Evolutionary conservation across 495 filamentous ascomycete species (phyloP), one percentile per base, ranked within the genome.

Genomic region (Lentithecium fluviatile): DNA sequence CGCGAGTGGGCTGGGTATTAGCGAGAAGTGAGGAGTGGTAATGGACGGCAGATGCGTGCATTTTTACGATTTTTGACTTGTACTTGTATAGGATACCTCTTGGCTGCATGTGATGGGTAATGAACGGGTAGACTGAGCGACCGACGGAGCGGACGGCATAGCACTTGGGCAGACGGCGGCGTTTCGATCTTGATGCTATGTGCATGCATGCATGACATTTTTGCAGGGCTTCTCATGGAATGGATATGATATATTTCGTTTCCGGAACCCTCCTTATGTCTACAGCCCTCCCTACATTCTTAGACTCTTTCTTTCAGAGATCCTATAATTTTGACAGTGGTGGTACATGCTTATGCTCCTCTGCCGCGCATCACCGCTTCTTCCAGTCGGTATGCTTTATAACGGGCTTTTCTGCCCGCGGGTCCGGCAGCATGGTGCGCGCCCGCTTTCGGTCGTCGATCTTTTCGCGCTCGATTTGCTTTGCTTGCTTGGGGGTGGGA

Each of bases 81-180:
- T 62, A 62, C 37, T 62, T 32, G 23, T 62, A 56, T 62, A 62
- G 59, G 46, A 45, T 48, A 47, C 37, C 45, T 26, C 40, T 56
- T 64, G 24, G 46, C 25, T 52, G 45, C 53, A 51, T 50, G 38
- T 52, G 15, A 23, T 23, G 15, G 49, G 24, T n/a, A 15, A 36
- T 29, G 48, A n/a, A n/a, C n/a, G n/a, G n/a, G n/a, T n/a, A n/a
- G n/a, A n/a, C n/a, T n/a, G n/a, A n/a, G n/a, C n/a, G n/a, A n/a
- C n/a, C n/a, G n/a, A n/a, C n/a, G n/a, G n/a, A n/a, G n/a, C n/a
- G n/a, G n/a, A n/a, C n/a, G n/a, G n/a, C n/a, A n/a, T n/a, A n/a
- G n/a, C n/a, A n/a, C n/a, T n/a, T n/a, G n/a, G n/a, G n/a, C n/a
- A n/a, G 51, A n/a, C 7, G 37, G 24, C 19, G 17, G 52, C 24